Percentiles rank a stretch among this genome's conserved stretches.
These are phyloP conservation scores for Colletotrichum tabaci DNA, from an alignment of 2,329 filamentous ascomycete species.

Conservation along the genomic window DNA sequence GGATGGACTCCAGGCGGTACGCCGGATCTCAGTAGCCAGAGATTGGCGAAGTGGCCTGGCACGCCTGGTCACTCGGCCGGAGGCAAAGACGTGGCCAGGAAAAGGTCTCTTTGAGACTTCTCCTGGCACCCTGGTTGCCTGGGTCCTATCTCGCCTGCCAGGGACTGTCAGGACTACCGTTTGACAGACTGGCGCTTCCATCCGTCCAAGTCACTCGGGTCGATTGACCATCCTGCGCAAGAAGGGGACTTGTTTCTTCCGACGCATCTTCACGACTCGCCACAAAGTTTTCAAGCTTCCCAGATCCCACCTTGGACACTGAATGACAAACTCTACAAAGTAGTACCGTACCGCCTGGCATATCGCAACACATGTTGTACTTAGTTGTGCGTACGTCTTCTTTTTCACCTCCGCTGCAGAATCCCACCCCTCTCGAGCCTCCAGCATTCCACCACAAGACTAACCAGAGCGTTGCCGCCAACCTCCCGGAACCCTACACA, in stretches of 20 bases:
- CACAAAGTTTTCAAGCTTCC: constrained; percentile 14
- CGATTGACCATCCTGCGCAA: constrained; percentile 23
- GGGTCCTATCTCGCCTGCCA: background rate
- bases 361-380: constrained; percentile 3
- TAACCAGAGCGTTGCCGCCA: constrained; percentile 20
- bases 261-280: constrained; percentile 37
- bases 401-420: constrained; percentile 7
- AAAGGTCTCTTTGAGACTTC: constrained; percentile 1
- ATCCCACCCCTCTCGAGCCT: constrained; percentile 1
- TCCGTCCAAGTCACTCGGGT: background rate
- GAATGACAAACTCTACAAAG: constrained; percentile 6
- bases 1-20: constrained; percentile 3
- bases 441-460: background rate
- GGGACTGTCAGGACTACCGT: background rate
- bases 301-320: constrained; percentile 29
- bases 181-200: background rate
- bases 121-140: background rate
- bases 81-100: constrained; percentile 12
- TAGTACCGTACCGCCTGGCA: background rate
- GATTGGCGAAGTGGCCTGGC: constrained; percentile 37
- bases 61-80: constrained; percentile 20
- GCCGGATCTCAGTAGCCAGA: constrained; percentile 36
- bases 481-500: constrained; percentile 6
- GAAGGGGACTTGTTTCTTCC: constrained; percentile 19
- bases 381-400: background rate